Base-by-base conservation (phyloP, 2,329 filamentous ascomycete species). In the Fonsecaea nubica region DNA sequence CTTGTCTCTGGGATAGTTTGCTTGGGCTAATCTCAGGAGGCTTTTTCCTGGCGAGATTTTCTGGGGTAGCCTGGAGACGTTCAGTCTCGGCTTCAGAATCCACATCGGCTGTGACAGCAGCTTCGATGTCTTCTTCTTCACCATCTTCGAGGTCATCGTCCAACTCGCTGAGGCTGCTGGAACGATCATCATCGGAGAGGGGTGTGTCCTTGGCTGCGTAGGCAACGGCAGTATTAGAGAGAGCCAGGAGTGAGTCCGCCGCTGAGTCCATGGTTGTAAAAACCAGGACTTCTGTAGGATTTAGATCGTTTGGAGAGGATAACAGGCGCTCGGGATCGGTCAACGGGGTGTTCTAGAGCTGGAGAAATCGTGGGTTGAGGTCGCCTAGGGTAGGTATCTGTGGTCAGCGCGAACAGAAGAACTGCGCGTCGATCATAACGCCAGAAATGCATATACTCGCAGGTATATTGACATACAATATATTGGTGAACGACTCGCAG, bases 21-120 rank as follows among this genome's bases (percentile, higher is more conserved):
- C 90, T 93, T 2, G 91, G 91, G 62, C 89, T 92, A 71, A 86
- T 86, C 73, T 90, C 88, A 70, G 87, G 86, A 83, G 81, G 63
- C 80, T 84, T 66, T 84, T 82, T 63, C 84, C 83, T 75, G 84
- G 86, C 69, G 4, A 66, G 80, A 74, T 84, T 91, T 69, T 88
- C 87, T 18, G 93, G 93, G n/a, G 92, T 96, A 75, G 91, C 89
- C 75, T 95, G 95, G 67, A 99, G 85, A 66, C 95, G 89, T 80
- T 97, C 93, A 1, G 94, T 98, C 80, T 97, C 94, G 38, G 94
- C 94, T 79, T 98, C 94, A 3, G 93, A 90, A 73, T 91, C 89
- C 63, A 85, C 84, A 60, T 89, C 86, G 36, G 88, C 87, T 65
- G 87, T 82, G 69, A 32, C 68, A 66, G 38, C 63, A 52, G 71